A percentile compares a stretch with the other conserved stretches of the same genome.
phyloP scores from a whole-genome alignment of 2,329 filamentous ascomycete genomes.

The Ceratocystis ficicola region DNA sequence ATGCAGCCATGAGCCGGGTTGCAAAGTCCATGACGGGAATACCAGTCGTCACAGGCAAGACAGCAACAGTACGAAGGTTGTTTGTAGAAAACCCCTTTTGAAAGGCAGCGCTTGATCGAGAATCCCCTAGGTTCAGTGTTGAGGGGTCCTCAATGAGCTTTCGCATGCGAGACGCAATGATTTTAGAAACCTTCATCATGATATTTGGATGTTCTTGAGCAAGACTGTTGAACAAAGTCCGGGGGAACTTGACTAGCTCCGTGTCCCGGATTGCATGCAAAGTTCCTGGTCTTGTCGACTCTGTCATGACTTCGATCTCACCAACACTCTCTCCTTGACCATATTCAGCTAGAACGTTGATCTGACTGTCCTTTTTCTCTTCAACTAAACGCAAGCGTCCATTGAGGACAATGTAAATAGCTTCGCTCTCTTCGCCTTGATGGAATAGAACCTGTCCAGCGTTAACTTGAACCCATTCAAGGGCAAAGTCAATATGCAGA shows the following conservation, averaged over 20 bases:
- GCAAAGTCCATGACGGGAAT: slow-evolving; percentile 93
- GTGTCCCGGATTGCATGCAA: slow-evolving; percentile 94
- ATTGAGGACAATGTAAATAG: slow-evolving; percentile 95
- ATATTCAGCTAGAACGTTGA: slow-evolving; percentile 81
- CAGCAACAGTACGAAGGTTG: slow-evolving; percentile 83
- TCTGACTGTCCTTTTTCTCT: slow-evolving; percentile 66
- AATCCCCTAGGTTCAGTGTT: slow-evolving; percentile 51
- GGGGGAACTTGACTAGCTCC: slow-evolving; percentile 88
- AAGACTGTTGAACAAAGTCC: slow-evolving; percentile 92
- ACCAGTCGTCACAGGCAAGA: slow-evolving; percentile 79
- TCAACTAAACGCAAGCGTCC: slow-evolving; percentile 76
- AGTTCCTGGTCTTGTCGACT: slow-evolving; percentile 79
- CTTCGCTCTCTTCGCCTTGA: slow-evolving; percentile 88
- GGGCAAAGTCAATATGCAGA: slow-evolving; percentile 90
- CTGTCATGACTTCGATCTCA: slow-evolving; percentile 91
- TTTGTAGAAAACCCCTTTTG: slow-evolving; percentile 66
- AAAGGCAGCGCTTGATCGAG: slow-evolving; percentile 29
- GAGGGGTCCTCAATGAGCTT: slow-evolving; percentile 72
- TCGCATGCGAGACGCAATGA: slow-evolving; percentile 91
- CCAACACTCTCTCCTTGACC: slow-evolving; percentile 97
- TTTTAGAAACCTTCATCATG: slow-evolving; percentile 97
- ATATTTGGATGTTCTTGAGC: slow-evolving; percentile 95
- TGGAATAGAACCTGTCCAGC: slow-evolving; percentile 91
- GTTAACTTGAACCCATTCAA: slow-evolving; percentile 96
- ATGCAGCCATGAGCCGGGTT: slow-evolving; percentile 72